These are phyloP conservation scores for Pezicula rhizophila DNA, from an alignment of 2,329 filamentous ascomycete genomes.

Conservation along the genomic window DNA sequence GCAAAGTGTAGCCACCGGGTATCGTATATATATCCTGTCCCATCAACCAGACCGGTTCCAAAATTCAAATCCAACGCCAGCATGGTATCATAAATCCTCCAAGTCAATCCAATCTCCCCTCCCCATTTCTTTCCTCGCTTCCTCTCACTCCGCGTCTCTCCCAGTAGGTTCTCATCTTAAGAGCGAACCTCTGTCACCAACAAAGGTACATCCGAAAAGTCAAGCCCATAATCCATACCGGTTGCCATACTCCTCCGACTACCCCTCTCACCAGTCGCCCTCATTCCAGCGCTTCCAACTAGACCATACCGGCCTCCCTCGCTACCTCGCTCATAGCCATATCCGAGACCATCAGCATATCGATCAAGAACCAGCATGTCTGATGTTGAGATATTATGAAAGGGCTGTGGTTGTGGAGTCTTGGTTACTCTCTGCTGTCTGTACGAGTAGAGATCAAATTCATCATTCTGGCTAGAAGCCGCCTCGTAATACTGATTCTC, in stretches of 20 bases:
- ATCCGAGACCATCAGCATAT: conserved; percentile 16
- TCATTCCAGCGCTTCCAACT: conserved; percentile 12
- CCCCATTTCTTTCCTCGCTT: too few species aligned
- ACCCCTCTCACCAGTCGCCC: neutral
- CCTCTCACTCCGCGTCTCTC: neutral
- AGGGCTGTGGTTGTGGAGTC: neutral
- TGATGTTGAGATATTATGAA: conserved; percentile 9
- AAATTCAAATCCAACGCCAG: too few species aligned
- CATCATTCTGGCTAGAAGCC: conserved; percentile 1
- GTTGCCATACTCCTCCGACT: neutral
- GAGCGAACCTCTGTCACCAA: neutral
- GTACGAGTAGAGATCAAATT: neutral
- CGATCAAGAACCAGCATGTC: conserved; percentile 21
- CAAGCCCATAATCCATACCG: neutral
- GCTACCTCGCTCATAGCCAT: conserved; percentile 14
- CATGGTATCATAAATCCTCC: too few species aligned
- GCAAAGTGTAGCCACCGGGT: too few species aligned
- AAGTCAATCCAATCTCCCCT: too few species aligned
- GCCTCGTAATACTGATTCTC: conserved; percentile 12
- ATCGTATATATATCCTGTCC: too few species aligned
- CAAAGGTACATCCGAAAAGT: neutral
- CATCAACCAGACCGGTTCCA: too few species aligned
- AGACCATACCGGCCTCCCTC: conserved; percentile 5
- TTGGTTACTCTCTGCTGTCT: neutral
- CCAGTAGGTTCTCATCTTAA: neutral